phyloP scores from a whole-genome alignment of 2,329 filamentous ascomycete species.

The Xylariaceae sp. region DNA sequence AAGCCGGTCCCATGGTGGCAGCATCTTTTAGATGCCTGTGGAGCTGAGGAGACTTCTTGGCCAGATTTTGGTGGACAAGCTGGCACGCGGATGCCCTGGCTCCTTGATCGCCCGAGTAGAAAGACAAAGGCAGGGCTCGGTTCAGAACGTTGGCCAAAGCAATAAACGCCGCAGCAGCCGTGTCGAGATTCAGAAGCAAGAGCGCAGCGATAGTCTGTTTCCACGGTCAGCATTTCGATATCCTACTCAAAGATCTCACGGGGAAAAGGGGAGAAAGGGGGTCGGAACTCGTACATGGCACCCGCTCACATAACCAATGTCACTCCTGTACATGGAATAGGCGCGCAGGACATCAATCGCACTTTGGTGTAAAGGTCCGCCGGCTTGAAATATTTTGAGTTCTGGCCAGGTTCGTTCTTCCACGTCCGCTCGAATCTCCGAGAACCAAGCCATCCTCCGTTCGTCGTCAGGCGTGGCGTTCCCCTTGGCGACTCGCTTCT shows the following conservation, averaged over 20 bases:
- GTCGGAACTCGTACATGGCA: conserved; percentile 58
- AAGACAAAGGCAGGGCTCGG: conserved; percentile 48
- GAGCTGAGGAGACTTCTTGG: conserved; percentile 58
- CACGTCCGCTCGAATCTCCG: conserved; percentile 59
- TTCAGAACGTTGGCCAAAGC: conserved; percentile 55
- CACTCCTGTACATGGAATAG: conserved; percentile 75
- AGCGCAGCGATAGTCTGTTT: conserved; percentile 60
- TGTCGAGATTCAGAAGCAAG: conserved; percentile 19
- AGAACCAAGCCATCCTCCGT: conserved; percentile 55
- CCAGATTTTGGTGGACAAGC: conserved; percentile 61
- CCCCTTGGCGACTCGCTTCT: conserved; percentile 49
- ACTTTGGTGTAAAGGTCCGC: conserved; percentile 60
- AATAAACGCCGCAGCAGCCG: conserved; percentile 14
- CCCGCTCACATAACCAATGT: conserved; percentile 71
- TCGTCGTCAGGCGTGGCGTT: conserved; percentile 50
- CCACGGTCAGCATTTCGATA: conserved; percentile 17
- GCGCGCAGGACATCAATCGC: conserved; percentile 70
- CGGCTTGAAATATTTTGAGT: conserved; percentile 64
- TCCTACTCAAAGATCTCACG: background rate
- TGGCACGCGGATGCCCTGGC: conserved; percentile 65
- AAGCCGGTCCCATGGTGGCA: conserved; percentile 41
- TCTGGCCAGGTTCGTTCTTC: conserved; percentile 62
- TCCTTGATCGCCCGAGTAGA: conserved; percentile 64
- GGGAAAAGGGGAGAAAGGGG: background rate
- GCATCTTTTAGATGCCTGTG: conserved; percentile 57